Base-by-base conservation (phyloP, 331 rosid genomes). In the Quercus tomentella region DNA sequence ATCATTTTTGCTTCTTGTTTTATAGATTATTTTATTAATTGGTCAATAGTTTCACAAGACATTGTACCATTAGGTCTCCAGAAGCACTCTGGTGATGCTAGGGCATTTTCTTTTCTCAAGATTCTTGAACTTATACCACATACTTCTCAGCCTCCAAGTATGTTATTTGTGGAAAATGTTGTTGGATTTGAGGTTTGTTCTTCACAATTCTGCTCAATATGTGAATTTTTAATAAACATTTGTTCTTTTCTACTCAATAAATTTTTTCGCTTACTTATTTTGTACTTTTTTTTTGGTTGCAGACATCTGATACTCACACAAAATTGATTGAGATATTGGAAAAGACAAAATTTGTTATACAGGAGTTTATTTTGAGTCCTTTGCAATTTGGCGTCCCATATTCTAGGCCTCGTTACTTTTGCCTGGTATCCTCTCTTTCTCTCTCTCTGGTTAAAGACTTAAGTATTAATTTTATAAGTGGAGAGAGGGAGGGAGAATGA, bases 331-430 rank as follows among this genome's bases (percentile, higher is more conserved):
- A 93, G 79, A 90, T 88, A 58, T 79, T 94, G 90, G 89, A 76
- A 66, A 85, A 87, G 33, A 82, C 89, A 65, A 80, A 85, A 84
- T 94, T 86, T 82, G 72, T 76, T 72, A 90, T 85, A 25, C 98
- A 89, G 60, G 99, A 96, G 84, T 96, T 96, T 85, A 93, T 96
- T 80, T 85, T 93, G 74, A 96, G 91, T 81, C 98, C 99, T 4
- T 83, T 93, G 76, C 99, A 96, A 79, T 93, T 96, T 77, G 97
- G 94, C 63, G 89, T 96, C 77, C 99, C 99, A 71, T 96, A 93
- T 88, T 93, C 99, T 23, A 89, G 99, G 89, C 98, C 97, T n/a
- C 91, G 99, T 2, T 96, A 93, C 79, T 91, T 96, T 89, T 96
- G 98, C 84, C 88, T 96, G 98, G 98, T 91, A 80, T 25, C 72